phyloP scores from a whole-genome alignment of 2,329 filamentous ascomycete genomes.

The Metarhizium guizhouense region DNA sequence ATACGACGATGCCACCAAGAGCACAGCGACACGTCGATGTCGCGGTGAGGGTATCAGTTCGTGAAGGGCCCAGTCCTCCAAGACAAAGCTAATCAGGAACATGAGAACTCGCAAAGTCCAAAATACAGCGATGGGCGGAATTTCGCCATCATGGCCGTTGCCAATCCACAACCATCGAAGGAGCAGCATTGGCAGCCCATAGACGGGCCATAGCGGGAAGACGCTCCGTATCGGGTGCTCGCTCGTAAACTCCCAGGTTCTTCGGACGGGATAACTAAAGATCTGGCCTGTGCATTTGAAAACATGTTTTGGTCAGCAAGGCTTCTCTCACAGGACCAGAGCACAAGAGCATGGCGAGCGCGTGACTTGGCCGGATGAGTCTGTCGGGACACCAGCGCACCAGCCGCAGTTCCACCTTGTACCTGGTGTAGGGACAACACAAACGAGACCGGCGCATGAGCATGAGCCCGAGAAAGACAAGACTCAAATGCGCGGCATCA shows the following conservation, averaged over 20 bases:
- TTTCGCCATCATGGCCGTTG: conserved; percentile 64
- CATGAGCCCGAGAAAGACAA: neutral
- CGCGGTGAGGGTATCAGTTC: conserved; percentile 75
- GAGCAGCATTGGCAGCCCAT: conserved; percentile 87
- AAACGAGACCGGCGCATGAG: neutral
- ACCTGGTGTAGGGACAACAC: no score
- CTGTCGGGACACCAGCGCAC: neutral
- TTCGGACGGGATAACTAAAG: conserved; percentile 80
- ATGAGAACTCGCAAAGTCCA: conserved; percentile 83
- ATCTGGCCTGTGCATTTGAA: conserved; percentile 59
- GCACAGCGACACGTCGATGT: conserved; percentile 62
- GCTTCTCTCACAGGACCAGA: neutral
- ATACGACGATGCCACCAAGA: conserved; percentile 90
- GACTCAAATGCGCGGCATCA: neutral
- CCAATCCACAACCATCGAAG: conserved; percentile 89
- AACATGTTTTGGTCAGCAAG: neutral
- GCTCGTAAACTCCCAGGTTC: conserved; percentile 94
- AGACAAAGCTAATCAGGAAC: conserved; percentile 90
- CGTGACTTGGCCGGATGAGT: neutral
- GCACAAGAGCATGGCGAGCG: neutral
- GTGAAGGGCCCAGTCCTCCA: conserved; percentile 95
- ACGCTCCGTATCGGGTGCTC: conserved; percentile 85
- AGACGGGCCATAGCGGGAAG: conserved; percentile 92
- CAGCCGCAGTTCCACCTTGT: neutral
- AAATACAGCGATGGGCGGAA: conserved; percentile 80